Evolutionary conservation across 352 stramenopile species (phyloP).

Genomic region (Globisporangium cederbergense): DNA sequence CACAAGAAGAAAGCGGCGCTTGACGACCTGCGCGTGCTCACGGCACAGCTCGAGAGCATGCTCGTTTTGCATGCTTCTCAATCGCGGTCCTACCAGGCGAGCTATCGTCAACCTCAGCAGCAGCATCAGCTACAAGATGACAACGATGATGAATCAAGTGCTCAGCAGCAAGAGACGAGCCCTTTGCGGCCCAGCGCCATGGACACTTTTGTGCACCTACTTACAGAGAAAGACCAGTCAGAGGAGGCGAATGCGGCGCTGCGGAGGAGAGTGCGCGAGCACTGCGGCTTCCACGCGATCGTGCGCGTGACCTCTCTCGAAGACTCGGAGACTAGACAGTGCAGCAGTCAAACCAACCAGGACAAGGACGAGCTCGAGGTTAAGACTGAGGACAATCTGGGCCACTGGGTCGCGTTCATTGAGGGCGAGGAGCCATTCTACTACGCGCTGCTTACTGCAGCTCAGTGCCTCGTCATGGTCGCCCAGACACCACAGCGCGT

Average conservation of each 20-base stretch:
- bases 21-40: slow-evolving; percentile 25
- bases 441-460: background rate
- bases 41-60: slow-evolving; percentile 8
- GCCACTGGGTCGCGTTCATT: background rate
- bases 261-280: background rate
- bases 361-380: background rate
- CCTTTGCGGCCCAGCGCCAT: background rate
- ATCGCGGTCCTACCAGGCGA: slow-evolving; percentile 1
- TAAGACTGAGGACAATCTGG: background rate
- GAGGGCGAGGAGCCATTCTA: slow-evolving; percentile 5
- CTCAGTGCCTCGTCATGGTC: background rate
- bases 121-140: background rate
- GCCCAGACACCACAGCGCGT: background rate
- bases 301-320: background rate
- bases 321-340: background rate
- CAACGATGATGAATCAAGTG: background rate
- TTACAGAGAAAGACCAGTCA: background rate
- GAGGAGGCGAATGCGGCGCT: background rate
- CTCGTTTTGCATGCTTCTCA: background rate
- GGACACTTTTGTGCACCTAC: slow-evolving; percentile 6
- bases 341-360: too few relatives aligned
- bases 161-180: background rate
- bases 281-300: background rate
- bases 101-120: background rate
- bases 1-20: slow-evolving; percentile 45